phyloP scores from a whole-genome alignment of 2,329 filamentous ascomycete species.

The Herpotrichia juniperi region DNA sequence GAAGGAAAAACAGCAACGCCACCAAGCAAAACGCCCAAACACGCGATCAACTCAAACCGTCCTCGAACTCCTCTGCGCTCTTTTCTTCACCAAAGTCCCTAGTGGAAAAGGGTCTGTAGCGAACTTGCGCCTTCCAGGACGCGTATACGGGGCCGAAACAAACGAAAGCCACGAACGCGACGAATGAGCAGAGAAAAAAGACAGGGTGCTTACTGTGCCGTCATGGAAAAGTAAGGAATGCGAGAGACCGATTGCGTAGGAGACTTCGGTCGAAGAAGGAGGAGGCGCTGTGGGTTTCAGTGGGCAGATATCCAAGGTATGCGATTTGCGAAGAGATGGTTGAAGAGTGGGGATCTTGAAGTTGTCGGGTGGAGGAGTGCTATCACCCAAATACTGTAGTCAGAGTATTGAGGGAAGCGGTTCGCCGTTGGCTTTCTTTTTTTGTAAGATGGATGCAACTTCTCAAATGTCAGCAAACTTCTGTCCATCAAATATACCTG shows the following conservation, averaged over 20 bases:
- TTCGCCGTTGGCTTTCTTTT: background rate
- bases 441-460: background rate
- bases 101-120: background rate
- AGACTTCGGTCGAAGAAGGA: background rate
- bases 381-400: too few relatives aligned
- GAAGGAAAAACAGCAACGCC: too few relatives aligned
- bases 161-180: conserved; percentile 1
- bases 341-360: background rate
- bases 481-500: too few relatives aligned
- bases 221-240: background rate
- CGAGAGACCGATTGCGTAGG: background rate
- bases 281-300: background rate
- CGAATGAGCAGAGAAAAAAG: background rate
- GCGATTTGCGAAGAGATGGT: background rate
- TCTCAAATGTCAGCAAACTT: too few relatives aligned
- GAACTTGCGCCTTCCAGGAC: background rate
- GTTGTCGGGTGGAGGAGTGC: too few relatives aligned
- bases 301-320: background rate
- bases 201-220: background rate
- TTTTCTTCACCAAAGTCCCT: background rate
- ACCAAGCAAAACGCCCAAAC: too few relatives aligned
- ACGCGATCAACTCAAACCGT: background rate
- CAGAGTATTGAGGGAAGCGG: too few relatives aligned
- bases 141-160: background rate
- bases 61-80: background rate